Evolutionary conservation across 1,139 yeast genomes (phyloP).

Genomic region (Kluyveromyces sp.): DNA sequence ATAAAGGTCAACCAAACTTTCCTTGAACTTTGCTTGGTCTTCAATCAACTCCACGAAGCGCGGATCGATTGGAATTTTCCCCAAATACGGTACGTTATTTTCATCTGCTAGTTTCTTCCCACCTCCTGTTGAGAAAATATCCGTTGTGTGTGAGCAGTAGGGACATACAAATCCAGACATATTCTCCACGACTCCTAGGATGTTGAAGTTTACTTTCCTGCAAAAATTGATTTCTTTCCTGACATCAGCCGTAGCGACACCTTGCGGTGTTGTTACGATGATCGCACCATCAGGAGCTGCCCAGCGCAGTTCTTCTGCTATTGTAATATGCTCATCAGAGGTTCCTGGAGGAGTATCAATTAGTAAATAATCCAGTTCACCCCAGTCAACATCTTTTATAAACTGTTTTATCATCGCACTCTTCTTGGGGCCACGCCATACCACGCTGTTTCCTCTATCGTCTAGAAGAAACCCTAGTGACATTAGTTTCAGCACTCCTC

Average conservation of each 20-base stretch:
- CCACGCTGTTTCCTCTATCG: slow-evolving; percentile 82
- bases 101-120: slow-evolving; percentile 64
- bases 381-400: slow-evolving; percentile 88
- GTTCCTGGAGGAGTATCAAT: slow-evolving; percentile 99
- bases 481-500: slow-evolving; percentile 49
- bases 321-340: slow-evolving; percentile 94
- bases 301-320: slow-evolving; percentile 81
- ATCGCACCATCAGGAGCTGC: slow-evolving; percentile 87
- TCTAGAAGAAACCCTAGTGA: slow-evolving; percentile 85
- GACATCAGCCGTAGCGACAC: slow-evolving; percentile 88
- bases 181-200: slow-evolving; percentile 87
- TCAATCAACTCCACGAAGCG: slow-evolving; percentile 81
- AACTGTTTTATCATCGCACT: slow-evolving; percentile 97
- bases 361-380: slow-evolving; percentile 68
- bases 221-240: slow-evolving; percentile 91
- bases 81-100: slow-evolving; percentile 61
- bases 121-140: slow-evolving; percentile 93
- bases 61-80: slow-evolving; percentile 91
- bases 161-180: slow-evolving; percentile 98
- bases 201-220: slow-evolving; percentile 69
- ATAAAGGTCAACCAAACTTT: slow-evolving; percentile 36
- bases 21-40: slow-evolving; percentile 24
- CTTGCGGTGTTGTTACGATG: slow-evolving; percentile 94
- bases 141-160: slow-evolving; percentile 82
- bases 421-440: slow-evolving; percentile 98